Evolutionary conservation across 1,284 basidiomycete genomes (phyloP), one percentile per base, ranked within the genome.

Genomic region (Pterulicium gracile): DNA sequence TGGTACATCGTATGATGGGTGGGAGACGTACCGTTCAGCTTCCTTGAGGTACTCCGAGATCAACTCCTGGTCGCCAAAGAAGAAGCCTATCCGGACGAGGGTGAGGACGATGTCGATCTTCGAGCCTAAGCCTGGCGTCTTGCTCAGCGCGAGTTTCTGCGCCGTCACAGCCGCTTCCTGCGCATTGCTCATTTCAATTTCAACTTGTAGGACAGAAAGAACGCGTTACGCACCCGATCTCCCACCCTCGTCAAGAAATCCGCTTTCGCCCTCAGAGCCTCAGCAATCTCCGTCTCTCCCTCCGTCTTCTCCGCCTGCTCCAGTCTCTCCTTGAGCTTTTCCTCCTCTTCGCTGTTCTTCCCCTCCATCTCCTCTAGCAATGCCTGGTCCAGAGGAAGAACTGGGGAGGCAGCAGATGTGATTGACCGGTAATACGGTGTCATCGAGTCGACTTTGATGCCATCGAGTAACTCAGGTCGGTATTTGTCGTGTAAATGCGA

Each of bases 211-310:
- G 10, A 32, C 40, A 13, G 20, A 4, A 23, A 32, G 12, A 40
- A 7, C 10, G 27, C 7, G n/a, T n/a, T 32, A 55, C 70, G 24
- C 49, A 88, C 90, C 77, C 89, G 94, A 65, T 96, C 91, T 2
- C 94, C 95, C 56, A 98, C 96, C 52, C 78, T 73, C 13, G 89
- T 92, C 15, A 94, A 64, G 64, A 94, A 92, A 55, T 81, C 84
- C 14, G 95, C 94, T 51, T 82, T 75, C n/a, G 85, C 86, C 49
- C 86, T 78, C 47, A 96, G 69, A 3, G 85, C 82, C 54, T 96
- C 93, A 19, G 82, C 84, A 52, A 98, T 88, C 62, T 98, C 95
- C 5, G 85, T 86, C 65, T 98, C 94, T 44, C 94, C 95, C 58
- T 94, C 83, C 7, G 83, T 91, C 68, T 91, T 87, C 66, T 92